A percentile compares a stretch with the other conserved stretches of the same genome.
Conservation (phyloP, 2,329 filamentous ascomycete genomes). For the Cordyceps pruinosa region DNA sequence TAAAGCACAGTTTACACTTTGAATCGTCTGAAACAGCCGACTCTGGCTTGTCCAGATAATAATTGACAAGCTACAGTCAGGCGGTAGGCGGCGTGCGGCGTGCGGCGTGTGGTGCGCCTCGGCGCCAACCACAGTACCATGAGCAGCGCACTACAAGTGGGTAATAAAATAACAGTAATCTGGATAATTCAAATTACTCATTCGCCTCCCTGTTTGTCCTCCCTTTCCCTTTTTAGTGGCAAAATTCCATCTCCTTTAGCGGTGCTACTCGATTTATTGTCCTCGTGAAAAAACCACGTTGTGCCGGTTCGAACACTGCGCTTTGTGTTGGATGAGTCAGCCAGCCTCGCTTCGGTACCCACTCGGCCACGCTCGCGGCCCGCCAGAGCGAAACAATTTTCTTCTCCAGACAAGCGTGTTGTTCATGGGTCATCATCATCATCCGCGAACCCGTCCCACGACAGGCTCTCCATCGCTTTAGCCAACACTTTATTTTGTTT, state of each 20-base stretch:
- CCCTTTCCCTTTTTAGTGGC: too few relatives aligned
- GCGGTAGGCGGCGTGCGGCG: too few relatives aligned
- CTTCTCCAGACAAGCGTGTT: constrained; percentile 8
- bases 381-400: constrained; percentile 6
- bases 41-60: too few relatives aligned
- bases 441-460: neutral
- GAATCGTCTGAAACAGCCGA: too few relatives aligned
- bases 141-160: too few relatives aligned
- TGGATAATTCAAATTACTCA: too few relatives aligned
- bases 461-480: neutral
- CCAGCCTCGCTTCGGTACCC: neutral
- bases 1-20: too few relatives aligned
- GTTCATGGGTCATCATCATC: neutral
- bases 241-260: too few relatives aligned
- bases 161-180: too few relatives aligned
- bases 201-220: neutral
- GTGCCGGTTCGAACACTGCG: constrained; percentile 6
- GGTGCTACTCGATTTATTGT: too few relatives aligned
- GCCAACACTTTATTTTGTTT: neutral
- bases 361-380: neutral
- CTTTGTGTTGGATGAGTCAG: constrained; percentile 9
- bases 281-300: constrained; percentile 1
- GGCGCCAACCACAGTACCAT: neutral
- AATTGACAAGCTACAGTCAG: too few relatives aligned
- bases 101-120: neutral